These are phyloP conservation scores for carrot (Daucus carota) DNA, from an alignment of 129 eudicot species.

Conservation along the genomic window DNA sequence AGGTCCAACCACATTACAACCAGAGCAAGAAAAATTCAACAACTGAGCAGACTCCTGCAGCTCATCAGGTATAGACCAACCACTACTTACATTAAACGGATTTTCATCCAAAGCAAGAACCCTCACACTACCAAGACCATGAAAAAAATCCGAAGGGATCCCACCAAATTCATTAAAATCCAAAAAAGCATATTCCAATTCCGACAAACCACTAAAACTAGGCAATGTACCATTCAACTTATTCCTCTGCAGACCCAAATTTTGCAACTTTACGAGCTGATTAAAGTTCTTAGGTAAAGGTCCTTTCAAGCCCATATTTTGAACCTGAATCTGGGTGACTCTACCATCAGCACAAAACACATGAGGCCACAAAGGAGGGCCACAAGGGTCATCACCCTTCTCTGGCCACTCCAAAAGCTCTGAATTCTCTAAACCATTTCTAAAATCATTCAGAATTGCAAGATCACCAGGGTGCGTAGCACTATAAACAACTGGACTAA, in stretches of 20 bases:
- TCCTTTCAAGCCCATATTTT: slow-evolving; percentile 29
- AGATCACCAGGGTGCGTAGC: slow-evolving; percentile 31
- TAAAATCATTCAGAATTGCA: slow-evolving; percentile 27
- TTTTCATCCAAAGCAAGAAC: slow-evolving; percentile 32
- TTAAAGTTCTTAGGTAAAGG: slow-evolving; percentile 30
- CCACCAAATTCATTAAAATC: slow-evolving; percentile 28
- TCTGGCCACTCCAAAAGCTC: slow-evolving; percentile 36
- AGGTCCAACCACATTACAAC: slow-evolving; percentile 55
- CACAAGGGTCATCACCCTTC: slow-evolving; percentile 37
- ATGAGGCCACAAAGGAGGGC: slow-evolving; percentile 41
- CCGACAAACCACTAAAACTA: slow-evolving; percentile 30
- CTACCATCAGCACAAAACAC: slow-evolving; percentile 35
- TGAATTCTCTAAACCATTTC: slow-evolving; percentile 33
- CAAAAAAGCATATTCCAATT: slow-evolving; percentile 31
- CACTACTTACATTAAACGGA: slow-evolving; percentile 27
- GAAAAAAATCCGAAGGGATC: slow-evolving; percentile 34
- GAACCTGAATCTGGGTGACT: slow-evolving; percentile 46
- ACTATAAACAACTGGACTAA: slow-evolving; percentile 8
- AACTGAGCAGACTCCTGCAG: slow-evolving; percentile 27
- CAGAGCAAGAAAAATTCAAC: slow-evolving; percentile 46
- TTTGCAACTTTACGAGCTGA: slow-evolving; percentile 22
- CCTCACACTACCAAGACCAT: slow-evolving; percentile 24
- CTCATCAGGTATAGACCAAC: slow-evolving; percentile 37
- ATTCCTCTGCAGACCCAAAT: slow-evolving; percentile 39
- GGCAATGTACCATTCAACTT: slow-evolving; percentile 29